phyloP scores from a whole-genome alignment of 1,284 basidiomycete species.

The Prillingera fragicola region DNA sequence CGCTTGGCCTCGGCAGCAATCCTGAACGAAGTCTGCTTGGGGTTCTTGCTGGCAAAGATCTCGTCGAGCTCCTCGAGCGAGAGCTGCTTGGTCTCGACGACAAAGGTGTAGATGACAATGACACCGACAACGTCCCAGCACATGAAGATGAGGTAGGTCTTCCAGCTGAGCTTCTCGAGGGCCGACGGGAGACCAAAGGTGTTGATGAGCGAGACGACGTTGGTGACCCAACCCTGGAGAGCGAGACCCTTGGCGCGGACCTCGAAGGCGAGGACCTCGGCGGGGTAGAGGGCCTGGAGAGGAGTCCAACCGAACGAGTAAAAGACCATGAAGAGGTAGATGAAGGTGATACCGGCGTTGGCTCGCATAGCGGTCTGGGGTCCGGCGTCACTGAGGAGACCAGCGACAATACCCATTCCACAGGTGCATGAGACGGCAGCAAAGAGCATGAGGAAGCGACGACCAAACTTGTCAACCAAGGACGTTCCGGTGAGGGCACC shows the following conservation, averaged over 20 bases:
- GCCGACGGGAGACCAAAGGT: slow-evolving; percentile 36
- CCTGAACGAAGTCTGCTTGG: slow-evolving; percentile 49
- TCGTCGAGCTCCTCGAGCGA: slow-evolving; percentile 57
- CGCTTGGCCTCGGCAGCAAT: slow-evolving; percentile 14
- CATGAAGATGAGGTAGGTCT: slow-evolving; percentile 54
- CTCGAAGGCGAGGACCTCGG: slow-evolving; percentile 55
- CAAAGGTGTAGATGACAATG: slow-evolving; percentile 55
- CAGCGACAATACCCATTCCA: slow-evolving; percentile 32
- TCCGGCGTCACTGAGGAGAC: slow-evolving; percentile 23
- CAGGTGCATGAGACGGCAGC: slow-evolving; percentile 16
- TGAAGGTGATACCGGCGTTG: slow-evolving; percentile 32
- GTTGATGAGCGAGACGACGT: slow-evolving; percentile 27
- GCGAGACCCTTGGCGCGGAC: slow-evolving; percentile 53
- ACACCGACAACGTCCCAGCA: slow-evolving; percentile 57
- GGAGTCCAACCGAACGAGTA: slow-evolving; percentile 56
- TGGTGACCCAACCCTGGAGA: slow-evolving; percentile 21
- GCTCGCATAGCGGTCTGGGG: slow-evolving; percentile 19
- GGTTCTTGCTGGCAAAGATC: slow-evolving; percentile 53
- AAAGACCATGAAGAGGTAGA: slow-evolving; percentile 23
- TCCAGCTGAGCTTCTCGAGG: slow-evolving; percentile 25
- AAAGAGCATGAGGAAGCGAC: slow-evolving; percentile 29
- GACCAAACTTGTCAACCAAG: slow-evolving; percentile 26
- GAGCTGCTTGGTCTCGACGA: slow-evolving; percentile 52
- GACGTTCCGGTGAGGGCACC: slow-evolving; percentile 29
- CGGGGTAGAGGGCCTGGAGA: slow-evolving; percentile 56